phyloP scores from a whole-genome alignment of 768 basidiomycete species.

The Lactarius tabidus region DNA sequence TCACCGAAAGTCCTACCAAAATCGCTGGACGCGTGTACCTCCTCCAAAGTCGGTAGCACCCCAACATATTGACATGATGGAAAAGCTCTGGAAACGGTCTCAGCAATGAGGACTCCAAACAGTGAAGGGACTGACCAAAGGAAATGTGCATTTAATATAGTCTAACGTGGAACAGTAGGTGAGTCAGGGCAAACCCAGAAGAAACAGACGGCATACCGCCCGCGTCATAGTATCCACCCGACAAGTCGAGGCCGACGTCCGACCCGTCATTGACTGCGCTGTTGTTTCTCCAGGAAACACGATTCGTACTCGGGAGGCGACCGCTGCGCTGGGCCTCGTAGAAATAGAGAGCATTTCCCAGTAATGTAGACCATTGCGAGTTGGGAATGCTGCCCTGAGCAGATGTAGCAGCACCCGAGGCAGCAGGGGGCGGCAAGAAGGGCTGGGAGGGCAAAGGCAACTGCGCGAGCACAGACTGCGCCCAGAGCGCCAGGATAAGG shows the following conservation, averaged over 20 bases:
- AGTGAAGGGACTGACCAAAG: conserved; percentile 50
- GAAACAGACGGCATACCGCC: conserved; percentile 52
- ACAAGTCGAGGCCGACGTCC: conserved; percentile 69
- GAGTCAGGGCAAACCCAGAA: neutral
- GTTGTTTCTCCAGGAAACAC: conserved; percentile 85
- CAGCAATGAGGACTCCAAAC: conserved; percentile 3
- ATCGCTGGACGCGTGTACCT: conserved; percentile 40
- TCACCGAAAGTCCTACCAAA: neutral
- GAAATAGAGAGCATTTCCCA: conserved; percentile 81
- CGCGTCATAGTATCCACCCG: conserved; percentile 90
- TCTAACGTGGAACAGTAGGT: conserved; percentile 41
- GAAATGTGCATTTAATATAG: conserved; percentile 85
- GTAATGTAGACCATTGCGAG: conserved; percentile 73
- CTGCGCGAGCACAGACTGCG: conserved; percentile 44
- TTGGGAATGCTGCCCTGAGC: conserved; percentile 45
- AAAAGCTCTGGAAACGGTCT: conserved; percentile 53
- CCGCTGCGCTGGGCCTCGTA: conserved; percentile 92
- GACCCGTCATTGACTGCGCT: conserved; percentile 73
- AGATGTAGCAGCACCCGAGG: conserved; percentile 52
- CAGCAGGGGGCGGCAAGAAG: conserved; percentile 57
- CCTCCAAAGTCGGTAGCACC: conserved; percentile 79
- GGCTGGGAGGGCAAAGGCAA: conserved; percentile 60
- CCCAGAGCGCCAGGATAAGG: conserved; percentile 23
- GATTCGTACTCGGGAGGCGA: conserved; percentile 56
- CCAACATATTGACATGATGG: conserved; percentile 86